Conservation (phyloP, 352 stramenopile genomes). For the Peronospora belbahrii region DNA sequence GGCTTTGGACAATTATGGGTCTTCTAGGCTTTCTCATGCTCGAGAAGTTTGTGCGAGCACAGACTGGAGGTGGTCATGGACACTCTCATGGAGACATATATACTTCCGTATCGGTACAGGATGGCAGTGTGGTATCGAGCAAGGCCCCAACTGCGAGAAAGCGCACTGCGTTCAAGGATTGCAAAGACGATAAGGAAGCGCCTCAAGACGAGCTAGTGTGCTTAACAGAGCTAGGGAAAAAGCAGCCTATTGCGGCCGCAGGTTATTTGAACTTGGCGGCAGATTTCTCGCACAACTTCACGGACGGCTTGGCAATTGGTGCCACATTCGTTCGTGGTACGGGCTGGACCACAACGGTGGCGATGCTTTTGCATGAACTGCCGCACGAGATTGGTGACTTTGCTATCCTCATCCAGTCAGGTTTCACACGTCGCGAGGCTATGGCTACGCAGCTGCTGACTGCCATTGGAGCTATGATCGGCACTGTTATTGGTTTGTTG, state of each 20-base stretch:
- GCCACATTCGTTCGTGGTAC: constrained; percentile 78
- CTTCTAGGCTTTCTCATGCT: constrained; percentile 75
- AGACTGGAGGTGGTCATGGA: constrained; percentile 36
- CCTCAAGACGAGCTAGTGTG: constrained; percentile 13
- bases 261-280: constrained; percentile 87
- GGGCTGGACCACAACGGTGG: constrained; percentile 79
- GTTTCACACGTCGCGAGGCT: constrained; percentile 83
- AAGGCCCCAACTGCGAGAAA: constrained; percentile 31
- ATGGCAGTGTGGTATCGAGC: constrained; percentile 4
- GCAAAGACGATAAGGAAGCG: constrained; percentile 23
- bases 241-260: constrained; percentile 63
- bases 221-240: constrained; percentile 10
- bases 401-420: constrained; percentile 86
- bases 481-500: constrained; percentile 77
- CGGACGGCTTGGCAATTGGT: constrained; percentile 89
- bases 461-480: constrained; percentile 87
- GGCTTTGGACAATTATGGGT: constrained; percentile 67
- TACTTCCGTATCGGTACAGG: constrained; percentile 20
- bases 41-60: constrained; percentile 72
- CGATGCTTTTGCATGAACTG: constrained; percentile 87
- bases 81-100: constrained; percentile 30
- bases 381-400: constrained; percentile 91
- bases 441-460: constrained; percentile 89
- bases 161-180: constrained; percentile 22
- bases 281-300: constrained; percentile 92